Conservation (phyloP, 352 stramenopile species). For the Phytophthora sp. region DNA sequence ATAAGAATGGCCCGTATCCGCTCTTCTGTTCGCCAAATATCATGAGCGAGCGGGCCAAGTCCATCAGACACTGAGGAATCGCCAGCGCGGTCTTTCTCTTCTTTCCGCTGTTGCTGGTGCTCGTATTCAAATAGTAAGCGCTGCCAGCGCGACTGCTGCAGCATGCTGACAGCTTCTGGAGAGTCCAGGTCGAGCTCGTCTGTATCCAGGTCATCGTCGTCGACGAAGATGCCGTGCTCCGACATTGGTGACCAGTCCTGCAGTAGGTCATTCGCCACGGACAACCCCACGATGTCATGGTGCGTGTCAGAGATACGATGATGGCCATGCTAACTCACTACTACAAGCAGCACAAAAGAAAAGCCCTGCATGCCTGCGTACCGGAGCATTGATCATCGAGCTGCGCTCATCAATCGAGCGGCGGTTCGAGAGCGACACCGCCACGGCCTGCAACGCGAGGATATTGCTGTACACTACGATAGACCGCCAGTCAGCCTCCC, state of each 20-base stretch:
- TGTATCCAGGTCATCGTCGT: constrained; percentile 39
- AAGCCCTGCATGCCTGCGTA: constrained; percentile 7
- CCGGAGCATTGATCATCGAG: constrained; percentile 47
- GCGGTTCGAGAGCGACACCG: constrained; percentile 74
- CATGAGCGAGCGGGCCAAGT: constrained; percentile 68
- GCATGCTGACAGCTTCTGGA: constrained; percentile 45
- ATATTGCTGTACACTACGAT: constrained; percentile 82
- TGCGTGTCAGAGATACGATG: constrained; percentile 1
- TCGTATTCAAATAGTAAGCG: constrained; percentile 72
- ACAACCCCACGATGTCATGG: constrained; percentile 1
- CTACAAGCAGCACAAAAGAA: constrained; percentile 8
- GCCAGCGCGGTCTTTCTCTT: constrained; percentile 33
- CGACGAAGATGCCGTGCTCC: constrained; percentile 46
- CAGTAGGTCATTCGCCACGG: constrained; percentile 1
- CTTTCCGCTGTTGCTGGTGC: constrained; percentile 63
- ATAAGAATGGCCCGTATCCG: constrained; percentile 74
- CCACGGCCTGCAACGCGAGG: constrained; percentile 71
- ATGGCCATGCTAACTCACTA: constrained; percentile 1
- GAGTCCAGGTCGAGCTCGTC: constrained; percentile 51
- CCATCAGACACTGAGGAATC: constrained; percentile 49
- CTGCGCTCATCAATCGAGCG: constrained; percentile 84
- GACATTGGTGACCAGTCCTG: constrained; percentile 55
- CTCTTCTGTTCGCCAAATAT: constrained; percentile 85
- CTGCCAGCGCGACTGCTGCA: constrained; percentile 70
- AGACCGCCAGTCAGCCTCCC: constrained; percentile 6